Evolutionary conservation across 371 early-diverging fungal genomes (phyloP), one percentile per base, ranked within the genome.

Genomic region (Saksenaea oblongispora): DNA sequence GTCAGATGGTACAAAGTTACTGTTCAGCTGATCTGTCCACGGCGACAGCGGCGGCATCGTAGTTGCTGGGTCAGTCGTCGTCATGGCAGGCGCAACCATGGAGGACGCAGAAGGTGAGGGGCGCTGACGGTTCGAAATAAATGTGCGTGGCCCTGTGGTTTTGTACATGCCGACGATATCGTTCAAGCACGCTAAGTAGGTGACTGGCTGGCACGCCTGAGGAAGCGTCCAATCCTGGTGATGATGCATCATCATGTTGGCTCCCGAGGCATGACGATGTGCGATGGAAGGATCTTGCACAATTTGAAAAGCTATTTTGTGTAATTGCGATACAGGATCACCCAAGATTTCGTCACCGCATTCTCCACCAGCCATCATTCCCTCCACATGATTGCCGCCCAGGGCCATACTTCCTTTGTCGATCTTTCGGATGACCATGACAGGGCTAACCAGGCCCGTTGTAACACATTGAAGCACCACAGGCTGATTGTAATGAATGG

Each of bases 301-400:
- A 42, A 93, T 84, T 74, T 95, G 91, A 69, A 96, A 92, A 0
- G 94, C 93, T 2, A 95, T 87, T 75, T 95, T 95, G 82, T 96
- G 95, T 27, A 96, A 78, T 71, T 95, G 95, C 11, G 93, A 92
- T 0, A 96, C 91, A 4, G 95, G 93, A 64, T 83, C 83, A 14
- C 83, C 83, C 0, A 83, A 39, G 0, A 73, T 72, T 59, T 83
- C 84, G 61, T 84, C 79, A 22, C 80, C 83, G 35, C 72, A 79
- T 67, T 83, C 83, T 3, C 83, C 83, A 37, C 83, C 79, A 17
- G 69, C 65, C 11, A 59, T 56, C 11, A 62, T 56, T 18, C 62
- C 62, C 28, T 70, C 67, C 14, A 78, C 58, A 9, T 70, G 69
- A 28, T 74, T 84, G 14, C 85, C 90, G n/a, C 91, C 94, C 28